Conservation (phyloP, 1,139 yeast genomes). For the Kodamaea arcana region DNA sequence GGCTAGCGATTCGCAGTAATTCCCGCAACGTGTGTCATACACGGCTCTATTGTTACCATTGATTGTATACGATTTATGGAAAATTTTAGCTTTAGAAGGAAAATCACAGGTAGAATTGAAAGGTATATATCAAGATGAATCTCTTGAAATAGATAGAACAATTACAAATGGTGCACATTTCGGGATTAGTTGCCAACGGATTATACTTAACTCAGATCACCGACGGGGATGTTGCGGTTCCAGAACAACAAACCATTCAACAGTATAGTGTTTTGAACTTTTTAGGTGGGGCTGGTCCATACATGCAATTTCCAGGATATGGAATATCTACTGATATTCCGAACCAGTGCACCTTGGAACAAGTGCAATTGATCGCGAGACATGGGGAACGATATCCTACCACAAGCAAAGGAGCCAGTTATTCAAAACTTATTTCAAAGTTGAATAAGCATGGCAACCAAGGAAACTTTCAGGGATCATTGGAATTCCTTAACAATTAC, state of each 20-base stretch:
- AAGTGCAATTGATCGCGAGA: constrained; percentile 32
- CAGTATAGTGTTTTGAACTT: constrained; percentile 30
- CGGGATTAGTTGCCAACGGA: constrained; percentile 5
- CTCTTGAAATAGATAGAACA: no score
- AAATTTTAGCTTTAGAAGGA: no score
- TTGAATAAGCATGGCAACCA: constrained; percentile 17
- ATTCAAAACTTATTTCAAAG: constrained; percentile 20
- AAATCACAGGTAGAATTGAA: no score
- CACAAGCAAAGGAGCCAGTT: constrained; percentile 17
- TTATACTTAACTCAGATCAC: constrained; percentile 3
- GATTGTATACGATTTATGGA: no score
- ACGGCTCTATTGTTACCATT: no score
- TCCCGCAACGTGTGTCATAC: no score
- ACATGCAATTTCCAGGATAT: constrained; percentile 29
- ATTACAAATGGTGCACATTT: constrained; percentile 8
- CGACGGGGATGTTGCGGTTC: constrained; percentile 21
- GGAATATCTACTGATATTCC: constrained; percentile 35
- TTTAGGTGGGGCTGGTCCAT: constrained; percentile 37
- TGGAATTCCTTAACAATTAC: constrained; percentile 5
- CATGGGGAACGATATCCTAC: constrained; percentile 40
- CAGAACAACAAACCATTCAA: constrained; percentile 25
- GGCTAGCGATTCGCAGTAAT: no score
- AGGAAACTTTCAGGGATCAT: constrained; percentile 4
- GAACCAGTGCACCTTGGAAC: constrained; percentile 28
- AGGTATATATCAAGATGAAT: no score